A percentile compares a stretch with the other conserved stretches of the same genome.
Evolutionary conservation across 257 asterid genomes (phyloP).

Genomic region (Anisodus acutangulus): DNA sequence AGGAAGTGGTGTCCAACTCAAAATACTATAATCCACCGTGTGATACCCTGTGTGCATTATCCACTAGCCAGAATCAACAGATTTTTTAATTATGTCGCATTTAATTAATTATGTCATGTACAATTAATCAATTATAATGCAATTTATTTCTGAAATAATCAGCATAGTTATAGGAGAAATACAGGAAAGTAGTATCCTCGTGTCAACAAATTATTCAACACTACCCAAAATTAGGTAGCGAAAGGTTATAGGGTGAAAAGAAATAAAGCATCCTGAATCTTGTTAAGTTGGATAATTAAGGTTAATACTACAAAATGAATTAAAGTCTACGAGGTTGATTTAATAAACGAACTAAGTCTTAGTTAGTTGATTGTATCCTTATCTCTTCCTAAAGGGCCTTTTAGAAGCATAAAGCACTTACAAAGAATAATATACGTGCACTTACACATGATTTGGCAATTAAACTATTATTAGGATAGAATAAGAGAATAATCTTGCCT

Average conservation of each 20-base stretch:
- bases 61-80: constrained; percentile 16
- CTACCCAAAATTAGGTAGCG: neutral
- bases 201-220: neutral
- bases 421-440: neutral
- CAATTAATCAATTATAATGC: neutral
- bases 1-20: constrained; percentile 38
- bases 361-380: constrained; percentile 42
- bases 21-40: constrained; percentile 40
- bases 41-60: constrained; percentile 37
- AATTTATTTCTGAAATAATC: neutral
- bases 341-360: constrained; percentile 42
- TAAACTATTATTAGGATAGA: neutral
- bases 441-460: neutral
- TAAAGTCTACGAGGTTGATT: constrained; percentile 32
- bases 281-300: neutral
- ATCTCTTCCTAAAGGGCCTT: constrained; percentile 44
- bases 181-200: neutral
- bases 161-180: neutral
- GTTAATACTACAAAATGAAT: neutral
- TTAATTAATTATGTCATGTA: neutral
- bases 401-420: constrained; percentile 37
- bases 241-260: neutral
- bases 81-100: constrained; percentile 7
- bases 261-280: neutral
- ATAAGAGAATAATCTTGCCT: neutral